These are phyloP conservation scores for Polyplosphaeria fusca DNA, from an alignment of 495 filamentous ascomycete genomes.

Conservation along the genomic window DNA sequence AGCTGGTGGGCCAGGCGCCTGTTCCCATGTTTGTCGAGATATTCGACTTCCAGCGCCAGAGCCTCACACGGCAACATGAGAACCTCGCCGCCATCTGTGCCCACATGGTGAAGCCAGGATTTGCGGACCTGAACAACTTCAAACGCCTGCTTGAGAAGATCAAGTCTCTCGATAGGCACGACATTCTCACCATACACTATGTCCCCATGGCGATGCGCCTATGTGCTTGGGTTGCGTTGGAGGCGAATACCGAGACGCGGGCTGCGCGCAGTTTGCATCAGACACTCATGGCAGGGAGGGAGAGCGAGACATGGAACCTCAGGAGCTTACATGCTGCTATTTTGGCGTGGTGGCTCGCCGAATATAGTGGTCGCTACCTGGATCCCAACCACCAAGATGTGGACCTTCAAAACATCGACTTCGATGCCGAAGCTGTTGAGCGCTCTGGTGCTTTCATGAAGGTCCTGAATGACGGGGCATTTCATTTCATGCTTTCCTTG, in stretches of 20 bases:
- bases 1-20: conserved; percentile 61
- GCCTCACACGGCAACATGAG: conserved; percentile 82
- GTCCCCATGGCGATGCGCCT: conserved; percentile 60
- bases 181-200: conserved; percentile 69
- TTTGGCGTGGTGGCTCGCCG: conserved; percentile 77
- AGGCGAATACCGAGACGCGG: conserved; percentile 42
- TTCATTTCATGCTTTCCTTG: conserved; percentile 84
- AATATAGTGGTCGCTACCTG: conserved; percentile 85
- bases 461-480: conserved; percentile 81
- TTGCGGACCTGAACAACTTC: conserved; percentile 68
- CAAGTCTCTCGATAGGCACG: conserved; percentile 67
- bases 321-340: conserved; percentile 72
- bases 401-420: conserved; percentile 54
- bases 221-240: conserved; percentile 8
- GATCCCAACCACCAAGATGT: conserved; percentile 59
- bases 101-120: conserved; percentile 70
- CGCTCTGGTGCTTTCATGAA: conserved; percentile 68
- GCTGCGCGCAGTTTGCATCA: conserved; percentile 67
- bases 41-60: conserved; percentile 66
- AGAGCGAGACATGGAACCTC: conserved; percentile 65
- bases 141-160: conserved; percentile 61
- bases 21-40: conserved; percentile 63
- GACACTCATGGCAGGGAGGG: conserved; percentile 59
- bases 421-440: conserved; percentile 63
- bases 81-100: conserved; percentile 72